These are phyloP conservation scores for Teunomyces pallodes DNA, from an alignment of 805 yeast species.

Conservation along the genomic window DNA sequence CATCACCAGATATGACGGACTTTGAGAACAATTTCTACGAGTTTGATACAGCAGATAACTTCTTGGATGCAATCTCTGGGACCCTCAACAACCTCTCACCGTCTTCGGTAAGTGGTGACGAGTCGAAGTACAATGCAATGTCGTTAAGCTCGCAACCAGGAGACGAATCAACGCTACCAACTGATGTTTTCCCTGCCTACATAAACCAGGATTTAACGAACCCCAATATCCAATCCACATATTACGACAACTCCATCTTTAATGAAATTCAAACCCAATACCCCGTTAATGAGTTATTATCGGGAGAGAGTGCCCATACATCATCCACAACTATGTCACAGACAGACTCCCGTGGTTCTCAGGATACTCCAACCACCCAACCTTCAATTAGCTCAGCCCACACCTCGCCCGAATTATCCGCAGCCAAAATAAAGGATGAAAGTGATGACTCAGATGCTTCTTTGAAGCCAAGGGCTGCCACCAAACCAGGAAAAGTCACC, in stretches of 20 bases:
- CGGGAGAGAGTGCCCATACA: not conserved
- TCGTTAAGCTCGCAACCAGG: not conserved
- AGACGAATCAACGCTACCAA: not conserved
- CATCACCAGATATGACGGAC: conserved; percentile 11
- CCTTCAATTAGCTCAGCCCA: conserved; percentile 17
- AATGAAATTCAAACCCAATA: conserved; percentile 4
- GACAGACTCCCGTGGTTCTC: conserved; percentile 12
- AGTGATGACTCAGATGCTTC: conserved; percentile 5
- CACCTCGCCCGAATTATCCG: conserved; percentile 20
- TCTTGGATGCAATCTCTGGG: conserved; percentile 28
- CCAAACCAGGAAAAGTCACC: conserved; percentile 19
- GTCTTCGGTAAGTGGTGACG: conserved; percentile 18
- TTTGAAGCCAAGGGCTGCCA: conserved; percentile 1
- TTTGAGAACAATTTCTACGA: conserved; percentile 13
- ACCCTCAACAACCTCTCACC: conserved; percentile 20
- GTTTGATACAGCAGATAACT: conserved; percentile 30
- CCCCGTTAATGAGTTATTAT: not conserved
- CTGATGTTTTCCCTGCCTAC: not conserved
- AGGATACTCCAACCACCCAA: conserved; percentile 17
- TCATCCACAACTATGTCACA: conserved; percentile 14
- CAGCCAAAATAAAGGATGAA: conserved; percentile 8
- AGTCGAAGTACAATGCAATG: conserved; percentile 6
- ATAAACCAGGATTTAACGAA: conserved; percentile 6
- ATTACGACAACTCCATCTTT: conserved; percentile 3
- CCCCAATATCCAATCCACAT: conserved; percentile 4